Base-by-base conservation (phyloP, 2,329 filamentous ascomycete species). In the Dactylellina sp. region DNA sequence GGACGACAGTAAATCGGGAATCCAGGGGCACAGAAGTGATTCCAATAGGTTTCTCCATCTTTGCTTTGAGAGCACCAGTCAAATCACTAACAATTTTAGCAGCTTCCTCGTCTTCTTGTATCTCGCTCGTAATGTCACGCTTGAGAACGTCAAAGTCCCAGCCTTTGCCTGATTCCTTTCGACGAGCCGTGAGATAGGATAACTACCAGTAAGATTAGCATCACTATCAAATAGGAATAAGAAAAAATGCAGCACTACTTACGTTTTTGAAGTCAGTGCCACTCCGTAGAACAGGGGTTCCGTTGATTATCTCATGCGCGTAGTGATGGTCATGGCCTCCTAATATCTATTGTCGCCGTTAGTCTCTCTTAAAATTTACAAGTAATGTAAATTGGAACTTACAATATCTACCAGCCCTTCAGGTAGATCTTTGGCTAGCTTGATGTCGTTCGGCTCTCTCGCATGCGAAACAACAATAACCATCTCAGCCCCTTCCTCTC, bases 301-400 rank as follows among this genome's bases (percentile, higher is more conserved):
- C 89, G 74, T 93, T 93, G 80, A 95, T 86, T 63, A 93, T 79
- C 62, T 85, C 86, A 81, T 97, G 92, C 14, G 85, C 86, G 80
- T 97, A 97, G 81, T 90, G 95, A 80, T 97, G 93, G 78, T 97
- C 93, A 79, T 97, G 93, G 0, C 93, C 93, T 53, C 93, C 92
- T 0, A 97, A 85, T 47, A 72, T 72, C 68, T 72, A 61, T 24
- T 14, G n/a, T 22, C 14, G 2, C 2, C 9, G 16, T 22, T 25
- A 47, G 37, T 39, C 12, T 56, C 46, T 46, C 3, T 16, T 16
- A 7, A 50, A 20, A 16, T 42, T 11, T 35, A 6, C 28, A 24
- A 7, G 11, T 16, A 20, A 37, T 28, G 9, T n/a, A 22, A 22
- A 42, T n/a, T 24, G 16, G 39, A 57, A 22, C 59, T 42, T 49